Base-by-base conservation (phyloP, 2,329 filamentous ascomycete genomes). In the Esteya vermicola region DNA sequence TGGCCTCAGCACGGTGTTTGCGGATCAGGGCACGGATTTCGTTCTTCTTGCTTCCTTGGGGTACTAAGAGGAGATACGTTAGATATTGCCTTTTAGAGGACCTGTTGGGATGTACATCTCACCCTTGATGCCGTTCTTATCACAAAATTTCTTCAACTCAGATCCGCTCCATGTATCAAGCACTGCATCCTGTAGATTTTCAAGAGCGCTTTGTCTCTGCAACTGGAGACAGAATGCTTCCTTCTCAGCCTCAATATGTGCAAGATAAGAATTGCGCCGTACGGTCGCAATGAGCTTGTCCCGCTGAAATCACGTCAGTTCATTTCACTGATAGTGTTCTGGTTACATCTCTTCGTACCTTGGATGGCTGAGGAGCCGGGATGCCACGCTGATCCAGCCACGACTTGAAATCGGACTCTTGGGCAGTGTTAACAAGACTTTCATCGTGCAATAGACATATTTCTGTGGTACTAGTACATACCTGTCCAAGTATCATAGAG, bases 371-470 rank as follows among this genome's bases (percentile, higher is more conserved):
- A 45, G 91, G 89, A 40, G 75, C 83, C 12, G 85, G 80, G 59
- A 89, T 78, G 38, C 91, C 91, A 50, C 85, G 77, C 49, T 81
- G 79, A 53, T 96, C 91, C 35, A 95, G 79, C 81, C 84, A 98
- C 49, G 83, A 73, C 68, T 96, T 96, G 47, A 94, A 65, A 37
- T 95, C 89, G 48, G 88, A 95, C 48, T 94, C 84, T 57, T 19
- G 7, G 9, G 13, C 14, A 14, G 26, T 4, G 18, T 25, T 31
- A 27, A 21, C 4, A 26, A n/a, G n/a, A n/a, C n/a, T n/a, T 20
- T 9, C 9, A 13, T 7, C n/a, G n/a, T 16, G 25, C 0, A 10
- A 27, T 12, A 21, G 5, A 9, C 14, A 9, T 23, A 9, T 14
- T 19, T 21, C n/a, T 19, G 14, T 12, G 13, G 9, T 3, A 6